Percentiles rank a stretch among this genome's conserved stretches.
Evolutionary conservation across 2,329 filamentous ascomycete genomes (phyloP).

Genomic region (Xylaria sp.): DNA sequence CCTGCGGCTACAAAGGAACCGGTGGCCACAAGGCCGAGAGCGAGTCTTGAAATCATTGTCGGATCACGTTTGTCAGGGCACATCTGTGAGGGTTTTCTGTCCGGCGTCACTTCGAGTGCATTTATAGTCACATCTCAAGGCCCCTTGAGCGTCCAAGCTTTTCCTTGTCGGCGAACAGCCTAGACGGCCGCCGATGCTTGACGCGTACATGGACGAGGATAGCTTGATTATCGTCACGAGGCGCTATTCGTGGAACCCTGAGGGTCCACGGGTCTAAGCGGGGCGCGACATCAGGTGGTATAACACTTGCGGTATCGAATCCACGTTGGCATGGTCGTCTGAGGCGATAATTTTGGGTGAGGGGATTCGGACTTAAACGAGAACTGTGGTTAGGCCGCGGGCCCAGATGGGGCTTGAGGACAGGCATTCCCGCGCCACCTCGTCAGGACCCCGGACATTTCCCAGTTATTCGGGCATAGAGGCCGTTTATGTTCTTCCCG

Average conservation of each 20-base stretch:
- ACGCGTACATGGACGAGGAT: background rate
- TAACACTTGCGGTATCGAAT: slow-evolving; percentile 6
- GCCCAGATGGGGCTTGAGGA: background rate
- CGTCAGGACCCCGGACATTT: background rate
- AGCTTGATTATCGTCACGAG: slow-evolving; percentile 12
- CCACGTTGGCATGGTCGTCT: slow-evolving; percentile 13
- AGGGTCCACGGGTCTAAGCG: background rate
- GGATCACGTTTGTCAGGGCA: slow-evolving; percentile 18
- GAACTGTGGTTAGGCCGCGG: slow-evolving; percentile 1
- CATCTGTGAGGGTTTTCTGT: background rate
- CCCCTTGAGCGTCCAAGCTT: background rate
- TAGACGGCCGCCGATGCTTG: slow-evolving; percentile 6
- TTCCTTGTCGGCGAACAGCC: background rate
- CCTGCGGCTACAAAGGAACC: slow-evolving; percentile 54
- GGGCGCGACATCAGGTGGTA: slow-evolving; percentile 14
- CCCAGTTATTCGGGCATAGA: slow-evolving; percentile 5
- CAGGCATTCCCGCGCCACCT: slow-evolving; percentile 1
- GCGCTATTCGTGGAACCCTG: slow-evolving; percentile 21
- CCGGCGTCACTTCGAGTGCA: slow-evolving; percentile 10
- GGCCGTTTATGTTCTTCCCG: background rate
- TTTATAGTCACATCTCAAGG: slow-evolving; percentile 14
- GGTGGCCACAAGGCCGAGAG: slow-evolving; percentile 33
- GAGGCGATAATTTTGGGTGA: slow-evolving; percentile 5
- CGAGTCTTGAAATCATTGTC: slow-evolving; percentile 32
- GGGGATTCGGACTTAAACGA: background rate